phyloP scores from a whole-genome alignment of 139 green algal genomes.

The Volvox reticuliferus region DNA sequence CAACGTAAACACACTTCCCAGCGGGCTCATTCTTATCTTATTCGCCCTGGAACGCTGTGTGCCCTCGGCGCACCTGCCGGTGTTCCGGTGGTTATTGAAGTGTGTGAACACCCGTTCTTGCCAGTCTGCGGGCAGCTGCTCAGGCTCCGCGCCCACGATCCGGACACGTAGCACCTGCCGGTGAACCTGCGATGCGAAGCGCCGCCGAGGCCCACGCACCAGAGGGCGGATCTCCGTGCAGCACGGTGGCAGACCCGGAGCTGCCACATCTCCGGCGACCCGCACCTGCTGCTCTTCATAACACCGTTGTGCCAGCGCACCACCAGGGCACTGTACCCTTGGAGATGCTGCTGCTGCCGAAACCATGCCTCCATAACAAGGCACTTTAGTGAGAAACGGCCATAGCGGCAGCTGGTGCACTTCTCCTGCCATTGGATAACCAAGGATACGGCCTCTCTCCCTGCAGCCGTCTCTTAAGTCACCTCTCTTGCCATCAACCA shows the following conservation, averaged over 20 bases:
- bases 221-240: neutral
- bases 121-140: slow-evolving; percentile 11
- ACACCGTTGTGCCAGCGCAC: no score
- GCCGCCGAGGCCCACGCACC: neutral
- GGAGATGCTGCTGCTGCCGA: no score
- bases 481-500: neutral
- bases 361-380: neutral
- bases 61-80: neutral
- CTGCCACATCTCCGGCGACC: neutral
- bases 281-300: neutral
- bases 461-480: neutral
- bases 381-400: neutral
- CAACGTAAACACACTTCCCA: no score
- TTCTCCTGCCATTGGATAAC: no score
- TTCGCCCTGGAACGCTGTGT: no score
- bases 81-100: neutral
- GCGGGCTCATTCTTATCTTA: no score
- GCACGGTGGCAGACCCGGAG: neutral
- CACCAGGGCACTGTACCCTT: neutral
- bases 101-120: neutral
- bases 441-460: neutral
- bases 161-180: neutral
- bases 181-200: neutral
- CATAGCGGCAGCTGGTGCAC: neutral
- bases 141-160: neutral